Evolutionary conservation across 108 stramenopile species (phyloP).

Genomic region (Discostella pseudostelligera): DNA sequence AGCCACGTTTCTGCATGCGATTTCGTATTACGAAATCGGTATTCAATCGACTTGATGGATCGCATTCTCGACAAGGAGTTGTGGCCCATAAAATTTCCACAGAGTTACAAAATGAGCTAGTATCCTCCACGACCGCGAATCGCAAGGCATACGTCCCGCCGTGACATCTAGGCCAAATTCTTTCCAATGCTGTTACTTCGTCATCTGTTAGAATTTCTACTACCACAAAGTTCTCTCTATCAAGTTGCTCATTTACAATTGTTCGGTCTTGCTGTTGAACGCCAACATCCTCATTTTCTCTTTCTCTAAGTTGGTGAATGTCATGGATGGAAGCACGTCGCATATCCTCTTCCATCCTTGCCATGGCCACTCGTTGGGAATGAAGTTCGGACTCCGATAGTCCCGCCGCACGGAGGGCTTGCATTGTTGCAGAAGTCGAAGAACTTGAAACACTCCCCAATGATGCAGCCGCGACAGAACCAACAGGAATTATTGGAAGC

Average conservation of each 20-base stretch:
- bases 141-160: slow-evolving; percentile 38
- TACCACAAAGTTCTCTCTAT: slow-evolving; percentile 78
- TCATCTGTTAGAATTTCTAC: slow-evolving; percentile 79
- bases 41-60: slow-evolving; percentile 49
- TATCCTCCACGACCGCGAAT: slow-evolving; percentile 46
- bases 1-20: slow-evolving; percentile 38
- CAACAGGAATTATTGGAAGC: slow-evolving; percentile 37
- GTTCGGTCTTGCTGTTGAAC: slow-evolving; percentile 19
- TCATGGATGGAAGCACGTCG: slow-evolving; percentile 20
- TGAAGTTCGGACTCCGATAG: slow-evolving; percentile 56
- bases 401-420: slow-evolving; percentile 63
- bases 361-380: slow-evolving; percentile 65
- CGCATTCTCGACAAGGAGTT: slow-evolving; percentile 72
- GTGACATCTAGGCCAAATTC: slow-evolving; percentile 54
- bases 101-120: slow-evolving; percentile 5
- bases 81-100: slow-evolving; percentile 55
- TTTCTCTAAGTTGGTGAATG: slow-evolving; percentile 5
- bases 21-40: slow-evolving; percentile 33
- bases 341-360: slow-evolving; percentile 49
- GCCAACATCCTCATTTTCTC: neutral
- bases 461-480: slow-evolving; percentile 19
- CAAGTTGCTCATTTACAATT: slow-evolving; percentile 57
- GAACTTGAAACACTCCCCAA: slow-evolving; percentile 2
- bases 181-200: slow-evolving; percentile 67
- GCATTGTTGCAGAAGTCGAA: slow-evolving; percentile 45